Evolutionary conservation across 2,329 filamentous ascomycete species (phyloP).

Genomic region (Biscogniauxia sp.): DNA sequence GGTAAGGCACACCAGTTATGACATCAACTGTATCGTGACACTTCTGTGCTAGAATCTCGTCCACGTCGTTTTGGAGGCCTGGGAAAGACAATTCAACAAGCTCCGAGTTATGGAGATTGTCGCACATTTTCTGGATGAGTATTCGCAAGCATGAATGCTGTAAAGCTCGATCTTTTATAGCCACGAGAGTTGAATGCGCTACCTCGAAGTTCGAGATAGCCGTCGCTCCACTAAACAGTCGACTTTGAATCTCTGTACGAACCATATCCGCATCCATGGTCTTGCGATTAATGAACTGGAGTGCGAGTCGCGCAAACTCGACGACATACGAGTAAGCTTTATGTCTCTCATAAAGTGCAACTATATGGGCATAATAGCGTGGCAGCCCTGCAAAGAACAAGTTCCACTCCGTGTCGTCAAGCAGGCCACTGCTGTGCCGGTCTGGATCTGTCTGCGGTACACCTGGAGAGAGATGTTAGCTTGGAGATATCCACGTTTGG

Average conservation of each 20-base stretch:
- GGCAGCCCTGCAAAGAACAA: slow-evolving; percentile 70
- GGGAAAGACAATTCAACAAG: slow-evolving; percentile 78
- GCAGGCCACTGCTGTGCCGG: slow-evolving; percentile 61
- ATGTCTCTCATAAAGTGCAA: slow-evolving; percentile 75
- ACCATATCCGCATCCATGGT: slow-evolving; percentile 39
- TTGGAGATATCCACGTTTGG: not conserved
- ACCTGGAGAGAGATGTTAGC: slow-evolving; percentile 33
- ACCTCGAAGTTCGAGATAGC: slow-evolving; percentile 77
- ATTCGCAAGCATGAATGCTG: slow-evolving; percentile 69
- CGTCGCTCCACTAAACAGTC: slow-evolving; percentile 79
- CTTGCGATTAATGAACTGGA: slow-evolving; percentile 56
- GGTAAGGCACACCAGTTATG: slow-evolving; percentile 66
- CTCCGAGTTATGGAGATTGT: slow-evolving; percentile 61
- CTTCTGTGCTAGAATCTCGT: slow-evolving; percentile 71
- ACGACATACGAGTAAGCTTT: slow-evolving; percentile 77
- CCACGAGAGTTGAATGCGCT: slow-evolving; percentile 75
- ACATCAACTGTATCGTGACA: slow-evolving; percentile 69
- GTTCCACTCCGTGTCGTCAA: slow-evolving; percentile 73
- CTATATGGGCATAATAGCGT: slow-evolving; percentile 83
- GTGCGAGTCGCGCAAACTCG: slow-evolving; percentile 75
- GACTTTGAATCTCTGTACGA: slow-evolving; percentile 72
- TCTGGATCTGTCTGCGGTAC: slow-evolving; percentile 44
- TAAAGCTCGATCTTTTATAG: slow-evolving; percentile 69
- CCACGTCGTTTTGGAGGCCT: slow-evolving; percentile 73
- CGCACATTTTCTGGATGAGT: slow-evolving; percentile 68